Conservation (phyloP, 306 rosid species). For the Vicia faba region DNA sequence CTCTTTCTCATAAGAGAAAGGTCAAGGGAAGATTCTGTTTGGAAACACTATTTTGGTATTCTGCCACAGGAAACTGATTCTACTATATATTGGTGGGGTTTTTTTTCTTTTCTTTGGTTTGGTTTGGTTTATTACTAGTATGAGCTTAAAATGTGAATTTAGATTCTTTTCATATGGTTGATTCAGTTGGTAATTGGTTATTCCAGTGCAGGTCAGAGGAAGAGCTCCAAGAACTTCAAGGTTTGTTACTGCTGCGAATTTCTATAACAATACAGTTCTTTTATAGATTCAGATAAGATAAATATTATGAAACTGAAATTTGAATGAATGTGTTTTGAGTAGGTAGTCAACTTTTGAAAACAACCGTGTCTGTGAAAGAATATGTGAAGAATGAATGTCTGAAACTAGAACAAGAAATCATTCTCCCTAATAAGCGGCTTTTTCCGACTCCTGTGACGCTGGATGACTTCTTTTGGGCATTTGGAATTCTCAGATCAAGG, state of each 20-base stretch:
- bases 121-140: neutral
- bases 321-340: conserved; percentile 42
- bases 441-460: conserved; percentile 78
- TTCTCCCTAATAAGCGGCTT: conserved; percentile 70
- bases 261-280: neutral
- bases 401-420: conserved; percentile 73
- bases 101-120: conserved; percentile 25
- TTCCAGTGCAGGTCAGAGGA: conserved; percentile 99
- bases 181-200: conserved; percentile 64
- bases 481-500: conserved; percentile 93
- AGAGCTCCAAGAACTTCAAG: conserved; percentile 89
- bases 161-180: conserved; percentile 40
- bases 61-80: conserved; percentile 80
- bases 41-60: conserved; percentile 73
- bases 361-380: conserved; percentile 78
- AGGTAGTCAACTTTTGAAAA: conserved; percentile 95
- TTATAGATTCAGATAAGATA: no score
- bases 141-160: conserved; percentile 19
- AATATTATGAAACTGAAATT: neutral
- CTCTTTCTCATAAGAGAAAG: conserved; percentile 74
- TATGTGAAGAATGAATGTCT: conserved; percentile 73
- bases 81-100: conserved; percentile 90
- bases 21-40: conserved; percentile 57
- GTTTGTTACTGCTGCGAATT: conserved; percentile 55
- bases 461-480: conserved; percentile 97